Evolutionary conservation across 1,284 basidiomycete species (phyloP).

Genomic region (Ustilago bromivora): DNA sequence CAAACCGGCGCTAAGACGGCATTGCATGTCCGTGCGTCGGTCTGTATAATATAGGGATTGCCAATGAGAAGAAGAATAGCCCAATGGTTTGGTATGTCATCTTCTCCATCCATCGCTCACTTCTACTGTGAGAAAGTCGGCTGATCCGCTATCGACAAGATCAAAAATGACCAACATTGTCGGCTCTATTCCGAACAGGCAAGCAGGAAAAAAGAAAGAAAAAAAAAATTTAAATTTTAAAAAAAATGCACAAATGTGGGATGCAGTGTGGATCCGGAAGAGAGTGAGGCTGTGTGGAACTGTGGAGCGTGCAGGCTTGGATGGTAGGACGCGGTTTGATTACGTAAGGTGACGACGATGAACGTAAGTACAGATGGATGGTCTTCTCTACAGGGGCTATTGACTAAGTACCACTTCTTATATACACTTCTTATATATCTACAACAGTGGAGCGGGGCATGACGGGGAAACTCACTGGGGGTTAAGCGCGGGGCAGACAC

Average conservation of each 20-base stretch:
- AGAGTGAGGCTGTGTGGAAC: slow-evolving; percentile 2
- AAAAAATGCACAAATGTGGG: no score
- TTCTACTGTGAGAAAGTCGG: not conserved
- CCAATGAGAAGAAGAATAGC: not conserved
- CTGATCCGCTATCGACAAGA: not conserved
- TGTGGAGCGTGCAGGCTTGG: not conserved
- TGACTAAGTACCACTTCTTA: no score
- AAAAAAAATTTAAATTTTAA: no score
- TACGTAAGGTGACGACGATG: no score
- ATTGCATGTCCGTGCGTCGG: not conserved
- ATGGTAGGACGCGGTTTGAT: no score
- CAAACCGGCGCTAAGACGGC: not conserved
- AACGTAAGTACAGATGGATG: no score
- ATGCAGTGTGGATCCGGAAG: not conserved
- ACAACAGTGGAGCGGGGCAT: no score
- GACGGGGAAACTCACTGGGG: no score
- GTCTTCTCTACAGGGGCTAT: no score
- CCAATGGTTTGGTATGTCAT: not conserved
- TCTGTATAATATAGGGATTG: not conserved
- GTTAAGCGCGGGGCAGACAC: no score
- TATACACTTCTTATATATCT: no score
- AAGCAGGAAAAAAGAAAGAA: no score
- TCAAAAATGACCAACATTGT: not conserved
- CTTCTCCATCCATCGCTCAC: not conserved
- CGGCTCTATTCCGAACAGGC: not conserved